phyloP scores from a whole-genome alignment of 768 basidiomycete genomes.

The Wakefieldia striispora region DNA sequence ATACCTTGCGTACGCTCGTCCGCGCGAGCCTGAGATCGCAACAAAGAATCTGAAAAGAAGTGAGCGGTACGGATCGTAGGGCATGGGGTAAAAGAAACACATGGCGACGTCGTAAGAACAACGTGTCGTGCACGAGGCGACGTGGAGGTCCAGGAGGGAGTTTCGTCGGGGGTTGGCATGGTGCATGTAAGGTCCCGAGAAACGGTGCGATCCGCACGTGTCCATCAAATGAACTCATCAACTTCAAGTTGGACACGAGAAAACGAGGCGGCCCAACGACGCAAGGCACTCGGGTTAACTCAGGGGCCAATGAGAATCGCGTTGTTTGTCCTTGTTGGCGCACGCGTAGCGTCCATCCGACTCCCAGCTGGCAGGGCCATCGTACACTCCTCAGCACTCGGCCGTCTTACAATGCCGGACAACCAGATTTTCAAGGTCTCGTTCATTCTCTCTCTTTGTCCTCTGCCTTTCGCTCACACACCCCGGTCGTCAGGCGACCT shows the following conservation, averaged over 20 bases:
- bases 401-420: slow-evolving; percentile 58
- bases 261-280: too few species aligned
- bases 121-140: slow-evolving; percentile 23
- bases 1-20: too few species aligned
- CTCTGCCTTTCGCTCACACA: slow-evolving; percentile 3
- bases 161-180: too few species aligned
- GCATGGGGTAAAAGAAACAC: slow-evolving; percentile 12
- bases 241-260: too few species aligned
- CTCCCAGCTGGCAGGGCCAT: not conserved
- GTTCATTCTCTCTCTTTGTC: not conserved
- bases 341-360: slow-evolving; percentile 32
- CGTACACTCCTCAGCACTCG: not conserved
- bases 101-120: slow-evolving; percentile 4
- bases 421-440: slow-evolving; percentile 87
- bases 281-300: too few species aligned
- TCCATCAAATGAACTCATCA: not conserved
- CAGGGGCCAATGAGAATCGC: slow-evolving; percentile 25
- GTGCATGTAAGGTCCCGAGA: too few species aligned
- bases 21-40: not conserved
- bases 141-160: too few species aligned
- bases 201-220: too few species aligned
- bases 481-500: slow-evolving; percentile 63
- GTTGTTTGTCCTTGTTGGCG: slow-evolving; percentile 42
- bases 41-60: not conserved
- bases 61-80: slow-evolving; percentile 7